A percentile compares a stretch with the other conserved stretches of the same genome.
Conservation (phyloP, 805 yeast species). For the Kregervanrija fluxuum region DNA sequence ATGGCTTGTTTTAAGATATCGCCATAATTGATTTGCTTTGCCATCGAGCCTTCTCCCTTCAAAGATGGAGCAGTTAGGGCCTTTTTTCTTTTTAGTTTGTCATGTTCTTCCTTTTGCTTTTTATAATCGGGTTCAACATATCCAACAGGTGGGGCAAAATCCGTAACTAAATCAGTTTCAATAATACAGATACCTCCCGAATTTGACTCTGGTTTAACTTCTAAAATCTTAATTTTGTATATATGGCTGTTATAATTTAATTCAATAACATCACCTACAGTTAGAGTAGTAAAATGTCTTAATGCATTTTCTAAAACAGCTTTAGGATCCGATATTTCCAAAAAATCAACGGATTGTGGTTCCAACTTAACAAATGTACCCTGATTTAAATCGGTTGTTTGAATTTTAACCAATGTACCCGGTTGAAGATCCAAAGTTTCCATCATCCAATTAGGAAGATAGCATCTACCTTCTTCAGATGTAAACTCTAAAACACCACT, state of each 20-base stretch:
- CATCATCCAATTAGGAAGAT: constrained; percentile 97
- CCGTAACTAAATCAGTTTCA: constrained; percentile 94
- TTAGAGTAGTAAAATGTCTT: constrained; percentile 81
- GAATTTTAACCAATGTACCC: constrained; percentile 73
- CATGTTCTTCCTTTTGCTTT: constrained; percentile 33
- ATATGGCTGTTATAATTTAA: constrained; percentile 73
- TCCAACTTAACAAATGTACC: constrained; percentile 89
- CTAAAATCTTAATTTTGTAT: constrained; percentile 77
- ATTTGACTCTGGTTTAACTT: constrained; percentile 69
- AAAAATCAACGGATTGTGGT: constrained; percentile 90
- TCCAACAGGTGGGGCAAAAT: constrained; percentile 98
- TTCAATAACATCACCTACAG: constrained; percentile 78
- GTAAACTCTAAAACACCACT: constrained; percentile 94
- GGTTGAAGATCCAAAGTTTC: constrained; percentile 61
- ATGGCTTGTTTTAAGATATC: constrained; percentile 42
- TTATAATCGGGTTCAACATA: constrained; percentile 84
- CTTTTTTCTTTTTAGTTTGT: constrained; percentile 28
- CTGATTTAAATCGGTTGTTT: constrained; percentile 70
- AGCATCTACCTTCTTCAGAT: constrained; percentile 95
- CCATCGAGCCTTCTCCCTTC: constrained; percentile 60
- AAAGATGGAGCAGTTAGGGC: constrained; percentile 30
- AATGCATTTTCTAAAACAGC: constrained; percentile 93
- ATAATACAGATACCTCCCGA: constrained; percentile 80
- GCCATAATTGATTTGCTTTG: constrained; percentile 60
- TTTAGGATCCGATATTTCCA: constrained; percentile 91